Evolutionary conservation across 2,329 filamentous ascomycete genomes (phyloP).

Genomic region (Leptographium lundbergii): DNA sequence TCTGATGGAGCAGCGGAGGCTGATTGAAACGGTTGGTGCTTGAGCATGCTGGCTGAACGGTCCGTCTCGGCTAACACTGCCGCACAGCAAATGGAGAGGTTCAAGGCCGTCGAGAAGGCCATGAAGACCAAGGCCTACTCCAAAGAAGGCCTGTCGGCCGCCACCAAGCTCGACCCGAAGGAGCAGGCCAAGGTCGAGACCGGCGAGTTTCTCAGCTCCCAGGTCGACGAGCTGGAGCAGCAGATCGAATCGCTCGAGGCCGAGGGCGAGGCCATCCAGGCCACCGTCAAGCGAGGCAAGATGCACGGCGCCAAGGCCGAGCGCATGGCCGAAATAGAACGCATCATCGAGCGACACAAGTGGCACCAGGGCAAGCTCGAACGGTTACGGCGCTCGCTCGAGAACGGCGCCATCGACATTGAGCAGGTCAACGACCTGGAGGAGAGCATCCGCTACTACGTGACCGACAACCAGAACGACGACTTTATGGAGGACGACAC

Average conservation of each 20-base stretch:
- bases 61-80: background rate
- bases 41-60: background rate
- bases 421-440: slow-evolving; percentile 81
- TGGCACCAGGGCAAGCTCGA: slow-evolving; percentile 93
- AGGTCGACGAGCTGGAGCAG: slow-evolving; percentile 85
- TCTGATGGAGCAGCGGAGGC: slow-evolving; percentile 80
- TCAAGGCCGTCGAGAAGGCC: slow-evolving; percentile 99
- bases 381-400: slow-evolving; percentile 74
- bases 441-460: slow-evolving; percentile 90
- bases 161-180: slow-evolving; percentile 89
- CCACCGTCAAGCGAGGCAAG: slow-evolving; percentile 90
- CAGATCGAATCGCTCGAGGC: slow-evolving; percentile 90
- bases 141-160: slow-evolving; percentile 88
- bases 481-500: slow-evolving; percentile 91
- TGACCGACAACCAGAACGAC: slow-evolving; percentile 74
- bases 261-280: slow-evolving; percentile 75
- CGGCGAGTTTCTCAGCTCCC: slow-evolving; percentile 70
- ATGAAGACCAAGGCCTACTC: slow-evolving; percentile 99
- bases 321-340: slow-evolving; percentile 75
- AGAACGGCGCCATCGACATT: slow-evolving; percentile 83
- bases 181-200: slow-evolving; percentile 89
- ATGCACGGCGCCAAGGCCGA: slow-evolving; percentile 73
- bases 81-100: slow-evolving; percentile 88
- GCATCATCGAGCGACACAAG: slow-evolving; percentile 80
- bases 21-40: slow-evolving; percentile 82